phyloP scores from a whole-genome alignment of 2,329 filamentous ascomycete species.

The Exophiala phaeomuriformis region DNA sequence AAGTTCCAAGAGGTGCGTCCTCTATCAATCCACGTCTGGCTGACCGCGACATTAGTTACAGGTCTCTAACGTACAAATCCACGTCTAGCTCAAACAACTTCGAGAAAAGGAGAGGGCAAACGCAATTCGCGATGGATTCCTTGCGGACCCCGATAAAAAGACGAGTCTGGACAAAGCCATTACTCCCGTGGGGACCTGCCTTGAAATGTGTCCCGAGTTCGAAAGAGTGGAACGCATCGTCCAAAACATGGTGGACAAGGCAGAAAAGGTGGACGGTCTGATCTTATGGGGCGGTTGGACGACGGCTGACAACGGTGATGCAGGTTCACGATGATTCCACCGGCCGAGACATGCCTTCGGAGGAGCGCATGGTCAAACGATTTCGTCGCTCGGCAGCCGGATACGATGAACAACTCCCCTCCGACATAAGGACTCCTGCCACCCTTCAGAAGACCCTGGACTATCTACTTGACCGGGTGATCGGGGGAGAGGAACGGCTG shows the following conservation, averaged over 20 bases:
- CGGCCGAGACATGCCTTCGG: constrained; percentile 36
- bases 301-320: constrained; percentile 4
- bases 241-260: constrained; percentile 54
- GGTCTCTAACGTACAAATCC: constrained; percentile 27
- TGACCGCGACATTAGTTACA: constrained; percentile 20
- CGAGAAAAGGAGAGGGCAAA: constrained; percentile 45
- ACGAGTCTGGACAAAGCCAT: constrained; percentile 54
- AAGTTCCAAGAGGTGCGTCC: constrained; percentile 24
- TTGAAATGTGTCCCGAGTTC: constrained; percentile 58
- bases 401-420: constrained; percentile 55
- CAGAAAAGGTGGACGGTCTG: constrained; percentile 48
- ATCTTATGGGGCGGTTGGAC: not conserved
- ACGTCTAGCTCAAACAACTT: constrained; percentile 41
- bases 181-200: constrained; percentile 54
- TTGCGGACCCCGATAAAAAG: constrained; percentile 55
- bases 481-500: constrained; percentile 45
- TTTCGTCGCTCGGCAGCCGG: constrained; percentile 57
- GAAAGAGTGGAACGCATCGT: constrained; percentile 56
- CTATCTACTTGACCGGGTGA: constrained; percentile 44
- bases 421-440: constrained; percentile 54
- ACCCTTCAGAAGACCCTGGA: constrained; percentile 43
- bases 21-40: constrained; percentile 12
- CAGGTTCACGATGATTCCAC: constrained; percentile 21
- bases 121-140: constrained; percentile 48
- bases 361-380: constrained; percentile 56